phyloP scores from a whole-genome alignment of 179 eudicot genomes.

The Beta macrorhiza region DNA sequence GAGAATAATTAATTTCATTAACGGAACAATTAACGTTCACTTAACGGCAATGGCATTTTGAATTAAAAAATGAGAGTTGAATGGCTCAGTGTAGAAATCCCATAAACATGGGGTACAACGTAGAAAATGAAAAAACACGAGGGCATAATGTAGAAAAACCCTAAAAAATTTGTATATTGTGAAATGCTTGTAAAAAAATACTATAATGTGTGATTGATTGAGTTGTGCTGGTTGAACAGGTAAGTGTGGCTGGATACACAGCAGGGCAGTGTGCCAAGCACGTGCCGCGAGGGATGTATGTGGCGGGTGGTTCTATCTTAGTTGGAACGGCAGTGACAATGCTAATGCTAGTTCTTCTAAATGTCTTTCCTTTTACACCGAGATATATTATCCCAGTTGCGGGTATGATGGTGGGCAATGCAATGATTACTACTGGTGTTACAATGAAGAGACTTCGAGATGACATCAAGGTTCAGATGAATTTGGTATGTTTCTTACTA shows the following conservation, averaged over 20 bases:
- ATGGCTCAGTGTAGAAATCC: no score
- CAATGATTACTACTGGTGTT: constrained; percentile 93
- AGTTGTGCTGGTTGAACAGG: constrained; percentile 37
- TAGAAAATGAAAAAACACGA: no score
- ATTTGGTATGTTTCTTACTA: constrained; percentile 40
- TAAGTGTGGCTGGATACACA: constrained; percentile 83
- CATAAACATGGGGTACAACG: no score
- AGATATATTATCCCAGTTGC: constrained; percentile 86
- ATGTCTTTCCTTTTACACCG: constrained; percentile 89
- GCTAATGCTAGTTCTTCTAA: constrained; percentile 53
- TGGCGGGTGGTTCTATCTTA: constrained; percentile 77
- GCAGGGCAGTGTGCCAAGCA: constrained; percentile 90
- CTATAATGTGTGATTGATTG: neutral
- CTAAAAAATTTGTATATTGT: no score
- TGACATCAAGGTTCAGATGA: constrained; percentile 70
- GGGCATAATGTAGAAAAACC: no score
- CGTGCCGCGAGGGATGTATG: constrained; percentile 74
- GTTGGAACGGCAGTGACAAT: constrained; percentile 75
- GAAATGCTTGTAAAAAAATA: no score
- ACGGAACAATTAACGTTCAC: no score
- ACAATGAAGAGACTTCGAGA: constrained; percentile 90
- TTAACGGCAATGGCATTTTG: no score
- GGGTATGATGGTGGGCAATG: constrained; percentile 94
- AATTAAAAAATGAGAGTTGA: no score
- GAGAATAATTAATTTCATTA: no score